phyloP scores from a whole-genome alignment of 2,329 filamentous ascomycete species.

The Aphanocladium album region DNA sequence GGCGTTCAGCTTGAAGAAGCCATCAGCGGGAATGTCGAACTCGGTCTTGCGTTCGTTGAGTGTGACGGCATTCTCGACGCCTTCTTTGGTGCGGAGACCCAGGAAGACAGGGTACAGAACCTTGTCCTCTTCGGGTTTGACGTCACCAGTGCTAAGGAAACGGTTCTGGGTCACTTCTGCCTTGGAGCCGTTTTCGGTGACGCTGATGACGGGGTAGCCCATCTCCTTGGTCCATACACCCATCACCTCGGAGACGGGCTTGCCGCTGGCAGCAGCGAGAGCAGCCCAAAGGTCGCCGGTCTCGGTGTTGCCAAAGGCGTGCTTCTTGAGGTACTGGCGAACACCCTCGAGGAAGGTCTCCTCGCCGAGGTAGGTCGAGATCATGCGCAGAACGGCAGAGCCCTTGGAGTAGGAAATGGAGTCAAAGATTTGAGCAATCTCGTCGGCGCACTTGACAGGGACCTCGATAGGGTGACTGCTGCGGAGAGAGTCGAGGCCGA shows the following conservation, averaged over 20 bases:
- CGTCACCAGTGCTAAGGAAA: slow-evolving; percentile 86
- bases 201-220: slow-evolving; percentile 84
- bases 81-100: slow-evolving; percentile 76
- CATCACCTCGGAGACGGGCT: slow-evolving; percentile 86
- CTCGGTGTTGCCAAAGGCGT: slow-evolving; percentile 92
- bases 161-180: slow-evolving; percentile 93
- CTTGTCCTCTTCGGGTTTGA: slow-evolving; percentile 87
- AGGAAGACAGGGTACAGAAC: slow-evolving; percentile 87
- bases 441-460: slow-evolving; percentile 88
- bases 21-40: slow-evolving; percentile 70
- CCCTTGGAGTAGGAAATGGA: slow-evolving; percentile 97
- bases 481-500: slow-evolving; percentile 82
- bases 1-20: slow-evolving; percentile 96
- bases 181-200: slow-evolving; percentile 63
- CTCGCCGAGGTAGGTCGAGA: slow-evolving; percentile 91
- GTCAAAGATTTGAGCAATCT: slow-evolving; percentile 98
- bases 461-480: slow-evolving; percentile 97
- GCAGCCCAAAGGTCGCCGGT: slow-evolving; percentile 89
- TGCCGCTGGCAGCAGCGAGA: slow-evolving; percentile 81
- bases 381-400: slow-evolving; percentile 93
- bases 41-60: slow-evolving; percentile 58
- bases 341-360: slow-evolving; percentile 91
- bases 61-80: slow-evolving; percentile 55
- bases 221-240: slow-evolving; percentile 97
- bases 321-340: slow-evolving; percentile 85